Evolutionary conservation across 306 rosid species (phyloP).

Genomic region (Vigna unguiculata): DNA sequence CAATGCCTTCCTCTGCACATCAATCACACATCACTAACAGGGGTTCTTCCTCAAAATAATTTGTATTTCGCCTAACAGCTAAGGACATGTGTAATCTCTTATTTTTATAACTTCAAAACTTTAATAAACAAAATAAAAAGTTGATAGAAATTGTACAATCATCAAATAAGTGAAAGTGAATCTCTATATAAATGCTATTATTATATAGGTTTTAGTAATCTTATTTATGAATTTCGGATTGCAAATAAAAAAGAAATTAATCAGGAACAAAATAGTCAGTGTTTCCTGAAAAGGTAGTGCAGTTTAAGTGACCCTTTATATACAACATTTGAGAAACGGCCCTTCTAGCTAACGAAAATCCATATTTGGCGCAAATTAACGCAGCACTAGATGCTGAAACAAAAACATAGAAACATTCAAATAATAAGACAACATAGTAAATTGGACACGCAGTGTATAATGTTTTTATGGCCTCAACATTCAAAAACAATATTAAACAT

Average conservation of each 20-base stretch:
- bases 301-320: constrained; percentile 8
- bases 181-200: no score
- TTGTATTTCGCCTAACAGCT: no score
- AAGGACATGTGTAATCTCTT: no score
- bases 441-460: no score
- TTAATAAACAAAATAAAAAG: no score
- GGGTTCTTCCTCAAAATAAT: no score
- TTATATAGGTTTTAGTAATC: no score
- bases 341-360: constrained; percentile 22
- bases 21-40: constrained; percentile 8
- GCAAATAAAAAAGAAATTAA: not conserved
- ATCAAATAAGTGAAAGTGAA: no score
- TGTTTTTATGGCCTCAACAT: no score
- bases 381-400: not conserved
- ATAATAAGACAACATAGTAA: not conserved
- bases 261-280: not conserved
- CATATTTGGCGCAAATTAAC: not conserved
- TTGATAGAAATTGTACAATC: no score
- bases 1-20: constrained; percentile 26
- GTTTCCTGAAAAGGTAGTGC: not conserved
- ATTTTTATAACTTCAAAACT: no score
- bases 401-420: not conserved
- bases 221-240: not conserved
- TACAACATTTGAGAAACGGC: constrained; percentile 22
- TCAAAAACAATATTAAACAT: no score